Percentiles rank a stretch among this genome's conserved stretches.
Conservation (phyloP, 441 rosid genomes). For the Euphorbia schlechtendalii region DNA sequence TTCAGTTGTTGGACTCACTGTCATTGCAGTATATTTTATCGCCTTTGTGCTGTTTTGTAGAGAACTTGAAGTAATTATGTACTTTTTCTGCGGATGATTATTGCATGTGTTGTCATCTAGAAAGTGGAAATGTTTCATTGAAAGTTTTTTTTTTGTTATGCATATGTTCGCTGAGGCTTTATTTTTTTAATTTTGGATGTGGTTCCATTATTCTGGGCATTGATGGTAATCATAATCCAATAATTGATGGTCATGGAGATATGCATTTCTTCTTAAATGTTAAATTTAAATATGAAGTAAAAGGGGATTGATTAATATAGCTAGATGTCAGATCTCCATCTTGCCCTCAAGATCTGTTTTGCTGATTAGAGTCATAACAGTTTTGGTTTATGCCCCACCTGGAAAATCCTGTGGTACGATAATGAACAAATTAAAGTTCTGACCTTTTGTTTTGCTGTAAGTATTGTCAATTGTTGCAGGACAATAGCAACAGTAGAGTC, state of each 20-base stretch:
- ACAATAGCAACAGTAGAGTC: not conserved
- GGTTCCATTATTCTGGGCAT: conserved; percentile 3
- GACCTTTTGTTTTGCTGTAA: not conserved
- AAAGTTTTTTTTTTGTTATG: too few species aligned
- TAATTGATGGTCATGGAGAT: not conserved
- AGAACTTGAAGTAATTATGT: not conserved
- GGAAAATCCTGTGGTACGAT: not conserved
- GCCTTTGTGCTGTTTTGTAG: not conserved
- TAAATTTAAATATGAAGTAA: not conserved
- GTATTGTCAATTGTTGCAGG: not conserved
- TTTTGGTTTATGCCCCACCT: not conserved
- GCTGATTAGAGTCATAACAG: not conserved
- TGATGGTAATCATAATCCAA: not conserved
- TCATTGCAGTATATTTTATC: not conserved
- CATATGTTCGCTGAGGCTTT: not conserved
- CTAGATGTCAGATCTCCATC: not conserved
- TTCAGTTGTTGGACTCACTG: not conserved
- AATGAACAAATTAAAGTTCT: not conserved
- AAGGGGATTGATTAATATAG: not conserved
- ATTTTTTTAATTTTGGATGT: not conserved
- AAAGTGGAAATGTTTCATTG: not conserved
- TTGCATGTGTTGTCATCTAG: not conserved
- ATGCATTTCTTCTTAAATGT: not conserved
- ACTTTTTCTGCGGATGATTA: not conserved
- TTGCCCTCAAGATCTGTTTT: not conserved